Conservation (phyloP, 345 rosid species). For the Salix dunnii region DNA sequence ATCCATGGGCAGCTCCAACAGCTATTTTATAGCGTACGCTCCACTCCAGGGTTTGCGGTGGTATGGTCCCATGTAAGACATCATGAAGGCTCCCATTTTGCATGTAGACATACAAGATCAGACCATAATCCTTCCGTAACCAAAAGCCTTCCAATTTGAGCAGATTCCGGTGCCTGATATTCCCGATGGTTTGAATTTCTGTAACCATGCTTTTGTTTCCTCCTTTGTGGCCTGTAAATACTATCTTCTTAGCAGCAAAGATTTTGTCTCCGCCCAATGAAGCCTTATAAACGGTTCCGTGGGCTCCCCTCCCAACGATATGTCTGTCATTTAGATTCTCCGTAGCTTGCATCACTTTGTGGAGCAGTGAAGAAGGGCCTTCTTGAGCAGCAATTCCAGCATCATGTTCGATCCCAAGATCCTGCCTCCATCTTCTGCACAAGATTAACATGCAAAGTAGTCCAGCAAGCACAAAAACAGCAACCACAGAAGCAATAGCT, state of each 20-base stretch:
- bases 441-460: slow-evolving; percentile 27
- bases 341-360: slow-evolving; percentile 58
- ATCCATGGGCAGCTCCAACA: slow-evolving; percentile 63
- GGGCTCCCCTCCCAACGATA: slow-evolving; percentile 73
- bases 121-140: slow-evolving; percentile 60
- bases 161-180: slow-evolving; percentile 70
- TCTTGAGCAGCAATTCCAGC: slow-evolving; percentile 37
- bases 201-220: slow-evolving; percentile 52
- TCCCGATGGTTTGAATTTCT: slow-evolving; percentile 62
- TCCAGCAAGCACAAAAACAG: slow-evolving; percentile 30
- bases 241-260: slow-evolving; percentile 64
- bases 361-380: slow-evolving; percentile 47
- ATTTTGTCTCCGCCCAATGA: slow-evolving; percentile 36
- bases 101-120: slow-evolving; percentile 66
- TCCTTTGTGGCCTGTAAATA: slow-evolving; percentile 39
- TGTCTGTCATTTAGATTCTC: slow-evolving; percentile 60
- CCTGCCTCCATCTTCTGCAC: slow-evolving; percentile 33
- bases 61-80: slow-evolving; percentile 39
- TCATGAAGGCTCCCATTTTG: slow-evolving; percentile 69
- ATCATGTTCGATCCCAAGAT: slow-evolving; percentile 31
- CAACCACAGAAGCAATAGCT: slow-evolving; percentile 36
- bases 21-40: slow-evolving; percentile 54
- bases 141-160: slow-evolving; percentile 73
- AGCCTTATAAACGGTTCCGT: slow-evolving; percentile 73
- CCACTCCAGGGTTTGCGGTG: slow-evolving; percentile 48